Evolutionary conservation across 768 basidiomycete genomes (phyloP).

Genomic region (Lentinula sp.): DNA sequence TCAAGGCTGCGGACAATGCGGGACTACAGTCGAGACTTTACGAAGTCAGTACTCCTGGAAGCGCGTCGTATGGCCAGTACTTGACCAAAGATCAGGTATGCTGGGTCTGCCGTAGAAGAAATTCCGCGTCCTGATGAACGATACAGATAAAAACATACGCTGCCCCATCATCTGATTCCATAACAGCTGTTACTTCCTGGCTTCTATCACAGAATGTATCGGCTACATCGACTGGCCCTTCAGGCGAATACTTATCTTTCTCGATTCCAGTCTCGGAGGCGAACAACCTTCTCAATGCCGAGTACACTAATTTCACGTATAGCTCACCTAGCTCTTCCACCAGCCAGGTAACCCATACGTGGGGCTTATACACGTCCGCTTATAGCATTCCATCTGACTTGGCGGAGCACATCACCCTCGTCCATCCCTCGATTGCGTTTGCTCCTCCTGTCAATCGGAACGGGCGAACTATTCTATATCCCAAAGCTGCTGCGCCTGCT

Average conservation of each 20-base stretch:
- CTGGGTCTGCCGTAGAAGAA: background rate
- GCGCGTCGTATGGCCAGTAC: conserved; percentile 20
- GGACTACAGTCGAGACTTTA: conserved; percentile 23
- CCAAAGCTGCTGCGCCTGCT: background rate
- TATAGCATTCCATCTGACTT: conserved; percentile 20
- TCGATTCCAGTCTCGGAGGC: conserved; percentile 25
- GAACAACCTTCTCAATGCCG: conserved; percentile 26
- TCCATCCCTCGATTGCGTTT: conserved; percentile 20
- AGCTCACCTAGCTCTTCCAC: conserved; percentile 13
- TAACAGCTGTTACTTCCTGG: conserved; percentile 36
- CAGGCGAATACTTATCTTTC: conserved; percentile 29
- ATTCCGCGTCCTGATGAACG: background rate
- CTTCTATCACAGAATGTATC: conserved; percentile 33
- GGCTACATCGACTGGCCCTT: conserved; percentile 26
- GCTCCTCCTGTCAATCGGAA: background rate
- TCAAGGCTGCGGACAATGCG: conserved; percentile 18
- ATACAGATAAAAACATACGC: conserved; percentile 12
- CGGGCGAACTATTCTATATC: background rate
- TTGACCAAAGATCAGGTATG: conserved; percentile 23
- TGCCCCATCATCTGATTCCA: conserved; percentile 9
- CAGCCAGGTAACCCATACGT: conserved; percentile 15
- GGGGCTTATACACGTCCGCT: background rate
- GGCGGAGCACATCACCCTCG: conserved; percentile 15
- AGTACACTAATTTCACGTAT: conserved; percentile 29
- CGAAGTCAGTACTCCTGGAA: conserved; percentile 23